These are phyloP conservation scores for Rhizopogon vulgaris DNA, from an alignment of 768 basidiomycete genomes.

Conservation along the genomic window DNA sequence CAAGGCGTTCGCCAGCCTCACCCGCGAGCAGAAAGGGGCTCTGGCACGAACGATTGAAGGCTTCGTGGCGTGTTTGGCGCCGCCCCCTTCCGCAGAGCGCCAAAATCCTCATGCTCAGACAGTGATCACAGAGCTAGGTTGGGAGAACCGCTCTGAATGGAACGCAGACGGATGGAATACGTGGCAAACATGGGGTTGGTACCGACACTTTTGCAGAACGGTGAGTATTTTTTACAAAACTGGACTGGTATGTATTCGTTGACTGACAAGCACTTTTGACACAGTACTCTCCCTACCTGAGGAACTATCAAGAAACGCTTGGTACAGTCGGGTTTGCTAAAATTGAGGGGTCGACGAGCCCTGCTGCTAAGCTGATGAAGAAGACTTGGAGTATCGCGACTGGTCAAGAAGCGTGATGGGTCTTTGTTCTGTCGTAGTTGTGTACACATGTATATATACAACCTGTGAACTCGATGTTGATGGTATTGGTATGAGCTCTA, in stretches of 20 bases:
- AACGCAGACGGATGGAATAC: conserved; percentile 69
- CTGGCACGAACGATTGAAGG: conserved; percentile 69
- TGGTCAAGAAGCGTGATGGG: conserved; percentile 41
- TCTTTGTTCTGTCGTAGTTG: background rate
- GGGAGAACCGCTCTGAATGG: conserved; percentile 70
- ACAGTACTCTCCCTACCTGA: conserved; percentile 77
- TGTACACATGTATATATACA: background rate
- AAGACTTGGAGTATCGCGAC: conserved; percentile 69
- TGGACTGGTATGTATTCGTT: background rate
- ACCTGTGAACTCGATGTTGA: background rate
- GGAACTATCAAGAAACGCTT: conserved; percentile 67
- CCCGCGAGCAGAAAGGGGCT: conserved; percentile 69
- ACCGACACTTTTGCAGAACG: conserved; percentile 77
- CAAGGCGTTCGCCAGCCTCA: conserved; percentile 70
- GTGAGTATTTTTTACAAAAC: conserved; percentile 37
- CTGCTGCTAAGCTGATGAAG: conserved; percentile 52
- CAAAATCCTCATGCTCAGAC: conserved; percentile 47
- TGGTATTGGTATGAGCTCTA: background rate
- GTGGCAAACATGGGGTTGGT: conserved; percentile 92
- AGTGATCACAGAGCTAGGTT: conserved; percentile 60
- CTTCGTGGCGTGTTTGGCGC: conserved; percentile 62
- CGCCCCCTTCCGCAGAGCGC: conserved; percentile 32
- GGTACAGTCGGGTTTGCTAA: conserved; percentile 62
- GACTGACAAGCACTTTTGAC: conserved; percentile 3
- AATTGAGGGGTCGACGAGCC: conserved; percentile 52